Evolutionary conservation across 106 monocot species (phyloP).

Genomic region (Iris macrosiphon): DNA sequence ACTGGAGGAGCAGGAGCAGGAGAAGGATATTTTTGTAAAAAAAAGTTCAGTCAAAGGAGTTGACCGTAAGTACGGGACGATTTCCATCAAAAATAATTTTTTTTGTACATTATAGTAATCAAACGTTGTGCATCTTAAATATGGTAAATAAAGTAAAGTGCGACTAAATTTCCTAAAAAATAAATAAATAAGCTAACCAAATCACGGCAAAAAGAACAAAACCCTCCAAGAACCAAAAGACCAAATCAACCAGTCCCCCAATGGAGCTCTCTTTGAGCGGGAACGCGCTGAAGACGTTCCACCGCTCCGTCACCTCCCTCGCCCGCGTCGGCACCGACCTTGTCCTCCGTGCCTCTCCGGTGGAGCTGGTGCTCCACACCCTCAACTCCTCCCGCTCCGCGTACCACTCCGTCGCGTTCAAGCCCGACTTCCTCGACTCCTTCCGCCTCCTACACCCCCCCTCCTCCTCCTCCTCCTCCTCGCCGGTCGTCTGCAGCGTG

Average conservation of each 20-base stretch:
- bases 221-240: not conserved
- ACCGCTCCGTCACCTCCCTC: conserved; percentile 75
- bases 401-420: conserved; percentile 68
- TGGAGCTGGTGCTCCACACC: conserved; percentile 67
- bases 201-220: no score
- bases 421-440: conserved; percentile 64
- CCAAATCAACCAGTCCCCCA: not conserved
- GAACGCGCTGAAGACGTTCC: conserved; percentile 65
- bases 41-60: no score
- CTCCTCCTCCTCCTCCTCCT: not conserved
- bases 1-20: no score
- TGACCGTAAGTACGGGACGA: no score
- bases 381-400: conserved; percentile 91
- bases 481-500: conserved; percentile 58
- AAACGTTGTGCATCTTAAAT: no score
- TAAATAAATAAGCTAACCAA: no score
- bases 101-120: no score
- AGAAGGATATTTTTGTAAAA: no score
- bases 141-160: no score
- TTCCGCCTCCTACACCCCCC: conserved; percentile 28
- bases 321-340: conserved; percentile 89
- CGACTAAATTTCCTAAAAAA: no score
- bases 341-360: conserved; percentile 51
- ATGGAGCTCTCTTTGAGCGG: conserved; percentile 88
- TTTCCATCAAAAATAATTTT: no score